A percentile compares a stretch with the other conserved stretches of the same genome.
Evolutionary conservation across 768 basidiomycete genomes (phyloP).

Genomic region (Phlebiopsis gigantea): DNA sequence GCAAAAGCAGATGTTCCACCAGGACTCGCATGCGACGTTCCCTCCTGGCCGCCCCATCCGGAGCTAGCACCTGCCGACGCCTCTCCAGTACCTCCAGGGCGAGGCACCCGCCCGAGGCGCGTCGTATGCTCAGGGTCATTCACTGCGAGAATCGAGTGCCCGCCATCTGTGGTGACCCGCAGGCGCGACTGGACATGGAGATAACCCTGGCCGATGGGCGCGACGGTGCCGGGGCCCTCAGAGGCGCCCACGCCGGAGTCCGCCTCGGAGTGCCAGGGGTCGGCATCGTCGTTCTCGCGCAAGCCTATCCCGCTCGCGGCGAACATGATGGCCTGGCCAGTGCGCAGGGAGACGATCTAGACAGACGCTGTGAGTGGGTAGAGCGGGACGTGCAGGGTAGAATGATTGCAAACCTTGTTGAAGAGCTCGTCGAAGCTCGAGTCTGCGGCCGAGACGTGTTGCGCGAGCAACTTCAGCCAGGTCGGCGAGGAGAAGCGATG

Average conservation of each 20-base stretch:
- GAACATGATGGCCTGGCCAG: constrained; percentile 68
- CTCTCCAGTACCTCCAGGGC: not conserved
- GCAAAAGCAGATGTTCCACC: constrained; percentile 1
- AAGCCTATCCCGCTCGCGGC: constrained; percentile 47
- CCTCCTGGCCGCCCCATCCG: not conserved
- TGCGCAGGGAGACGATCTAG: constrained; percentile 33
- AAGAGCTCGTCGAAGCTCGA: constrained; percentile 66
- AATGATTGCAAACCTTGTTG: constrained; percentile 38
- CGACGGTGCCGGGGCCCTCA: not conserved
- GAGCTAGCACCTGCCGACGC: not conserved
- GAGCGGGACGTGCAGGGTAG: not conserved
- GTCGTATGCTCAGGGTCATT: constrained; percentile 3
- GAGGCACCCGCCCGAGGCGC: constrained; percentile 6
- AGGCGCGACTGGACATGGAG: constrained; percentile 56
- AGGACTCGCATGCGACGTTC: not conserved
- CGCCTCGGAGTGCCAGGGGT: not conserved
- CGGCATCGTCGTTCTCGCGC: not conserved
- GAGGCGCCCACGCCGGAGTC: not conserved
- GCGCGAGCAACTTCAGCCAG: constrained; percentile 66
- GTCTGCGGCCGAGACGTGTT: constrained; percentile 56
- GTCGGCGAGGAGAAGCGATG: constrained; percentile 73
- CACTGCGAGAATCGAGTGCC: constrained; percentile 46
- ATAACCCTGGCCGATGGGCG: constrained; percentile 49
- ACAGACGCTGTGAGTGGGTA: not conserved
- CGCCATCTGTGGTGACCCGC: constrained; percentile 60